Conservation (phyloP, 1,139 yeast genomes). For the Debaryomyces udenii region DNA sequence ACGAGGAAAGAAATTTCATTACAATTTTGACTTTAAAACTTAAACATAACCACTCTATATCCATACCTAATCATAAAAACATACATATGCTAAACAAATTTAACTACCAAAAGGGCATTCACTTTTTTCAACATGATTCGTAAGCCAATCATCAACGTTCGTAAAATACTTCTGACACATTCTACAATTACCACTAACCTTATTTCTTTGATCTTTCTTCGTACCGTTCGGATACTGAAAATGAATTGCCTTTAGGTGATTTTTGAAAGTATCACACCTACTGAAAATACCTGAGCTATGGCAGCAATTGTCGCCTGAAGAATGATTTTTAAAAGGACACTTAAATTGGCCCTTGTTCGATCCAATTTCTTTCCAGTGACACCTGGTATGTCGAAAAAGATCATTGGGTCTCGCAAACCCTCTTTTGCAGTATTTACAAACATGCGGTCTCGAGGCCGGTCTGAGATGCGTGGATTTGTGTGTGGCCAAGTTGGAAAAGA, state of each 20-base stretch:
- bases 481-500: conserved; percentile 80
- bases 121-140: conserved; percentile 66
- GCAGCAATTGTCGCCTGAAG: conserved; percentile 51
- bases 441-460: conserved; percentile 74
- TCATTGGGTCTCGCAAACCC: conserved; percentile 92
- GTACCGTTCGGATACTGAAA: conserved; percentile 90
- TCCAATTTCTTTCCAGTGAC: conserved; percentile 76
- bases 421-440: conserved; percentile 74
- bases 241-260: conserved; percentile 87
- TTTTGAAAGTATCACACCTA: conserved; percentile 89
- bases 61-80: conserved; percentile 7
- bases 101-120: conserved; percentile 43
- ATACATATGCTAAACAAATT: conserved; percentile 4
- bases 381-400: conserved; percentile 76
- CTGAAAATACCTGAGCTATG: conserved; percentile 84
- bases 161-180: conserved; percentile 68
- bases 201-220: conserved; percentile 70
- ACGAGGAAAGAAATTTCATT: too few relatives aligned
- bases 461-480: conserved; percentile 82
- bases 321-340: conserved; percentile 44
- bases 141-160: conserved; percentile 80
- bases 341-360: conserved; percentile 50
- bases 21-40: too few relatives aligned
- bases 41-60: background rate
- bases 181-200: conserved; percentile 73